phyloP scores from a whole-genome alignment of 2,329 filamentous ascomycete genomes.

The Trichoderma sp. region DNA sequence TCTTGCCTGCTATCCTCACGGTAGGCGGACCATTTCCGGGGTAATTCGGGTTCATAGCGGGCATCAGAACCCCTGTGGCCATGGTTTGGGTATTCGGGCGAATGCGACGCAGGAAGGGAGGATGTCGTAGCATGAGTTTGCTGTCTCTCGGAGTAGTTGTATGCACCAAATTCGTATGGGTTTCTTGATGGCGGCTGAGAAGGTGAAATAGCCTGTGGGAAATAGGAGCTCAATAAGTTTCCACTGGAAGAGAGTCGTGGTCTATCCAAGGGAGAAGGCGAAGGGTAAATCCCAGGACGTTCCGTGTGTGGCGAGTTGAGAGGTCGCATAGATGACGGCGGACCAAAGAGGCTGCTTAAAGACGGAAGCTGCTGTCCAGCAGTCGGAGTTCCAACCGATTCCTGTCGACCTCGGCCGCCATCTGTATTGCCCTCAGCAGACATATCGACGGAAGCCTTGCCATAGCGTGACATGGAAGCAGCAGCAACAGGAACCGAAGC shows the following conservation, averaged over 20 bases:
- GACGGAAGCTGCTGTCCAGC: constrained; percentile 53
- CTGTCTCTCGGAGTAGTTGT: constrained; percentile 43
- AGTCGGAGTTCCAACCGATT: constrained; percentile 32
- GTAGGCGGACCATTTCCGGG: constrained; percentile 39
- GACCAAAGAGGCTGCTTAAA: constrained; percentile 56
- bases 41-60: constrained; percentile 37
- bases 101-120: constrained; percentile 45
- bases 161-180: constrained; percentile 46
- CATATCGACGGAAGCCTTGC: constrained; percentile 46
- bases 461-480: constrained; percentile 57
- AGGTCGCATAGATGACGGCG: constrained; percentile 43
- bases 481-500: constrained; percentile 45
- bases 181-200: constrained; percentile 45
- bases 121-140: constrained; percentile 28
- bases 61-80: constrained; percentile 38
- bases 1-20: constrained; percentile 44
- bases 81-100: constrained; percentile 41
- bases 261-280: constrained; percentile 48
- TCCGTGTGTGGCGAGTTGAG: constrained; percentile 48
- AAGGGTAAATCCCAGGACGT: constrained; percentile 42
- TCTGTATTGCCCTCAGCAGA: constrained; percentile 40
- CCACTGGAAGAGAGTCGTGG: constrained; percentile 40
- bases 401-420: constrained; percentile 38
- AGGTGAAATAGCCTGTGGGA: constrained; percentile 41
- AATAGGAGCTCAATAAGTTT: constrained; percentile 46